Evolutionary conservation across 441 rosid species (phyloP).

Genomic region (Viola pubescens): DNA sequence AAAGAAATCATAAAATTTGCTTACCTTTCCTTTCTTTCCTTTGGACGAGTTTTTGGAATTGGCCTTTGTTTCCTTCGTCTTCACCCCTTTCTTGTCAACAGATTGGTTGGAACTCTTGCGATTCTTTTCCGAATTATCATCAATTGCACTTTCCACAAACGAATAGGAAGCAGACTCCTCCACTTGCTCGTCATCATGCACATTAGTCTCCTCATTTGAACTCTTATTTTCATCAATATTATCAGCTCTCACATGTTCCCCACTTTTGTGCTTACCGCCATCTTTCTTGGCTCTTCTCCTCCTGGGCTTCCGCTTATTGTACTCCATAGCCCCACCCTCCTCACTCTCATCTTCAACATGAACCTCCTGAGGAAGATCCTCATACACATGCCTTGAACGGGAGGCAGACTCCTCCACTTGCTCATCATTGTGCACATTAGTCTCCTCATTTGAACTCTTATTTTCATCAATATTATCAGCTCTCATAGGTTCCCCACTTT

Average conservation of each 20-base stretch:
- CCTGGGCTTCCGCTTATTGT: conserved; percentile 48
- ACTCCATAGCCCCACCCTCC: conserved; percentile 44
- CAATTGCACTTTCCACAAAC: conserved; percentile 19
- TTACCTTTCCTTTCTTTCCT: conserved; percentile 79
- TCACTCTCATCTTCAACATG: conserved; percentile 32
- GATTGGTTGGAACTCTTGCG: conserved; percentile 21
- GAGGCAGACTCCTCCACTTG: conserved; percentile 26
- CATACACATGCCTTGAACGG: conserved; percentile 24
- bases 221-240: conserved; percentile 26
- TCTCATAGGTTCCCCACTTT: conserved; percentile 23
- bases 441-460: conserved; percentile 29
- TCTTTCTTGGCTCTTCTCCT: conserved; percentile 59
- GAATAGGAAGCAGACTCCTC: conserved; percentile 28
- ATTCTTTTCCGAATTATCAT: conserved; percentile 16
- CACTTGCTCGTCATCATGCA: conserved; percentile 18
- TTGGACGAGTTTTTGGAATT: conserved; percentile 56
- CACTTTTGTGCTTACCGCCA: conserved; percentile 31
- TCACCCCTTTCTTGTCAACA: conserved; percentile 28
- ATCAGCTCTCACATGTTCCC: conserved; percentile 27
- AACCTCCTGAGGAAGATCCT: conserved; percentile 18
- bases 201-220: conserved; percentile 29
- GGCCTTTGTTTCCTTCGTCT: conserved; percentile 33
- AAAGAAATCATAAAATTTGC: neutral
- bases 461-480: conserved; percentile 29
- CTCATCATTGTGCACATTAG: conserved; percentile 21